Base-by-base conservation (phyloP, 495 filamentous ascomycete genomes). In the Glonium stellatum region DNA sequence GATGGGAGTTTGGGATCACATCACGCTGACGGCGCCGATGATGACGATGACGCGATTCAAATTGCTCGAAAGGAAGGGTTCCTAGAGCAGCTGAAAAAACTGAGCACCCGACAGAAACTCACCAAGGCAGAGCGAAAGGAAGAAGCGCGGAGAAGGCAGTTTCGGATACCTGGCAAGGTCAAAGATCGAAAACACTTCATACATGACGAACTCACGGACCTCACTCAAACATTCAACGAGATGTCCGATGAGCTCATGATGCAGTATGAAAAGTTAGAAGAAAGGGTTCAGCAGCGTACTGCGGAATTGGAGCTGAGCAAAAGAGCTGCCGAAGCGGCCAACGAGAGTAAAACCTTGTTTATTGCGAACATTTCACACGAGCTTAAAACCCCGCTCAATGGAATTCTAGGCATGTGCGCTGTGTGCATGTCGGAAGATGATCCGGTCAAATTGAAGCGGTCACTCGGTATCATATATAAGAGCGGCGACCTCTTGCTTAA, bases 341-440 rank as follows among this genome's bases (percentile, higher is more conserved):
- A 95, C 66, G 88, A 95, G 71, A 93, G 89, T 76, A 96, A 97
- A 74, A 95, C 92, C 6, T 72, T 95, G 23, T 97, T 97, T 72
- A 92, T 97, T 62, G 92, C 92, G 31, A 97, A 97, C 65, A 95
- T 97, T 27, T 95, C 90, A 3, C 92, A 97, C 68, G 92, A 96
- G 70, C 78, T 97, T 13, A 91, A 95, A 70, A 96, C 92, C 1
- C 92, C 92, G 0, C 72, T 96, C 22, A 97, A 97, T 67, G 92
- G 89, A 1, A 96, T 97, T 63, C 75, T 97, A 34, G 92, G 92
- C 52, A 96, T 96, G 90, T 89, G 84, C 63, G 87, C 90, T 0
- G 87, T 93, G 1, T 93, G 87, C 68, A 90, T 95, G 88, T 86
- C 88, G 56, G 91, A 96, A 67, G 85, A 92, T 31, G 88, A 95